Evolutionary conservation across 306 rosid species (phyloP), one percentile per base, ranked within the genome.

Genomic region (Hylodesmum podocarpum): DNA sequence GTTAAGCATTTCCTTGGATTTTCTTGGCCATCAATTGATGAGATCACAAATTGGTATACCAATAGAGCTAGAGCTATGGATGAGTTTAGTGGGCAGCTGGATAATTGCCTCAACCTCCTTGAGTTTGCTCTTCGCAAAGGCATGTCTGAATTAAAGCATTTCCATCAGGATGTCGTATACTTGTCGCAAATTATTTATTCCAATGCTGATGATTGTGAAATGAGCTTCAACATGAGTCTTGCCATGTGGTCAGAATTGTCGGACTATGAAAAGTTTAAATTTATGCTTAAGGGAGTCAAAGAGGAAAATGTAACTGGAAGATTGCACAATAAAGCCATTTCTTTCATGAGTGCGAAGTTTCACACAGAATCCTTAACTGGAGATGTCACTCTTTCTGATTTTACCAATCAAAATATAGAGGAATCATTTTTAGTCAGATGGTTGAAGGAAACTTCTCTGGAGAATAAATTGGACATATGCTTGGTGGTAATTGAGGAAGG

Each of bases 341-440:
- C 97, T 61, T 89, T 88, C 78, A 88, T 92, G 99, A 82, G 66
- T 46, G 91, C 84, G 69, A 89, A 89, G 81, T 83, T 84, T 73
- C 82, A 58, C 40, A 80, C 62, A 83, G 69, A 37, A 21, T 33
- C 86, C 59, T 29, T 81, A 59, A 51, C 47, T 69, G 84, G 82
- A 50, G 86, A 81, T 43, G 43, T 34, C 70, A 51, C 55, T 49
- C 79, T 65, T 80, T 59, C 65, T 47, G 61, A 72, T 69, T 40
- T 76, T 58, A 80, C 67, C 61, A 78, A 84, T 83, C 77, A 77
- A 67, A 86, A 78, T 22, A 67, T 63, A 28, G 87, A 78, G 13
- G 93, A 92, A 77, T 88, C 99, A 37, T 92, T 90, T 89, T 86
- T 91, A 50, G 90, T 92, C 70, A 88, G 93, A 81, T 95, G 99